Base-by-base conservation (phyloP, 2,329 filamentous ascomycete species). In the Cladorrhinum sp. region DNA sequence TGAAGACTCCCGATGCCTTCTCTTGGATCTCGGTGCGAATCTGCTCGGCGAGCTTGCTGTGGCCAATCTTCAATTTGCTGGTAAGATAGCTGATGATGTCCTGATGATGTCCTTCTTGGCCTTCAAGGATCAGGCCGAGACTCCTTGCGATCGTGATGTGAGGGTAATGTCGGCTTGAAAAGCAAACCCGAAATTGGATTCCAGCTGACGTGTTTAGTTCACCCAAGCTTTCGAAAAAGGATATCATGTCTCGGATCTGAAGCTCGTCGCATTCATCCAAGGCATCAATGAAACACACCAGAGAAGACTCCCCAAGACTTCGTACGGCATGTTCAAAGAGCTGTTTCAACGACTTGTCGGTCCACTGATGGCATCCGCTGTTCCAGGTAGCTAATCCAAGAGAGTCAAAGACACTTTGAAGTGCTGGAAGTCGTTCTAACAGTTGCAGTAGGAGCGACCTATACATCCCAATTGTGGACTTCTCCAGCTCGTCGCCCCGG, bases 141-240 rank as follows among this genome's bases (percentile, higher is more conserved):
- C 73, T 73, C 0, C 65, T 67, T 3, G 24, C 18, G 1, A 77
- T 66, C 0, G 56, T 70, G 22, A 83, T 75, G 5, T 76, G 59
- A 0, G 80, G 80, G 20, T 81, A 82, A 36, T 81, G 77, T 0
- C 81, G 71, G 52, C 79, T 82, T 0, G 79, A 78, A 2, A 82
- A 75, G 55, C 76, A 81, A 0, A 79, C 65, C 0, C 61, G 68
- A 0, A 82, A 65, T 0, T 29, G 2, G 0, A 67, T 49, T 0
- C 55, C 51, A 0, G 24, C 59, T 3, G 66, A 56, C 0, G 67
- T 55, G 2, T 73, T 69, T 0, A 65, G 9, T 2, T 75, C 64
- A 0, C 73, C 71, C 0, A 82, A 58, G 0, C 72, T 63, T 55
- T 80, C 73, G 12, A 83, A 76, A 56, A 77, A 78, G 0, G 64